Evolutionary conservation across 192 early-diverging fungal genomes (phyloP).

Genomic region (Dissophora globulifera): DNA sequence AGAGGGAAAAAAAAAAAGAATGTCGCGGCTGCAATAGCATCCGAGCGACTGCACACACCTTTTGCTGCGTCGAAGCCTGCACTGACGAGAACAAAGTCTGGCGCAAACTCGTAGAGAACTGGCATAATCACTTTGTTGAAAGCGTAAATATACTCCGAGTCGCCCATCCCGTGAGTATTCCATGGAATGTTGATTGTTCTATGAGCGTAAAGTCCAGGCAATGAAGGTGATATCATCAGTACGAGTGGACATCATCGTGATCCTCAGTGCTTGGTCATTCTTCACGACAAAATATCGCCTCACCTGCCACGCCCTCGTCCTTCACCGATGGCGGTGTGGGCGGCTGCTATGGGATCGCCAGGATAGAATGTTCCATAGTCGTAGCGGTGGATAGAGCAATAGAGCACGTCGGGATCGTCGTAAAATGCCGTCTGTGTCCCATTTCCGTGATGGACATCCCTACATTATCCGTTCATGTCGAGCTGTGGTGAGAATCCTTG

Average conservation of each 20-base stretch:
- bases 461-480: too few species aligned
- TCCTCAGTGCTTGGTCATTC: too few species aligned
- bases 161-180: slow-evolving; percentile 75
- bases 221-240: too few species aligned
- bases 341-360: slow-evolving; percentile 59
- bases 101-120: slow-evolving; percentile 81
- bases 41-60: too few species aligned
- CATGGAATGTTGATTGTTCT: slow-evolving; percentile 93
- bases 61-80: slow-evolving; percentile 92
- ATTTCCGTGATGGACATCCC: slow-evolving; percentile 97
- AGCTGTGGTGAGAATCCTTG: too few species aligned
- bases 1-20: background rate
- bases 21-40: too few species aligned
- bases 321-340: slow-evolving; percentile 67
- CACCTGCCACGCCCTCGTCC: slow-evolving; percentile 70
- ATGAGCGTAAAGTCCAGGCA: background rate
- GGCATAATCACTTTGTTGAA: slow-evolving; percentile 86
- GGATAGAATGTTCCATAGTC: slow-evolving; percentile 87
- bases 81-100: slow-evolving; percentile 88
- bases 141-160: slow-evolving; percentile 89
- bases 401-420: slow-evolving; percentile 79
- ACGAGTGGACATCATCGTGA: too few species aligned
- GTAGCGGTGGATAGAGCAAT: slow-evolving; percentile 89
- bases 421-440: slow-evolving; percentile 89
- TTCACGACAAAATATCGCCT: too few species aligned